A percentile compares a stretch with the other conserved stretches of the same genome.
phyloP scores from a whole-genome alignment of 1,139 yeast genomes.

The Geotrichum bryndzae region DNA sequence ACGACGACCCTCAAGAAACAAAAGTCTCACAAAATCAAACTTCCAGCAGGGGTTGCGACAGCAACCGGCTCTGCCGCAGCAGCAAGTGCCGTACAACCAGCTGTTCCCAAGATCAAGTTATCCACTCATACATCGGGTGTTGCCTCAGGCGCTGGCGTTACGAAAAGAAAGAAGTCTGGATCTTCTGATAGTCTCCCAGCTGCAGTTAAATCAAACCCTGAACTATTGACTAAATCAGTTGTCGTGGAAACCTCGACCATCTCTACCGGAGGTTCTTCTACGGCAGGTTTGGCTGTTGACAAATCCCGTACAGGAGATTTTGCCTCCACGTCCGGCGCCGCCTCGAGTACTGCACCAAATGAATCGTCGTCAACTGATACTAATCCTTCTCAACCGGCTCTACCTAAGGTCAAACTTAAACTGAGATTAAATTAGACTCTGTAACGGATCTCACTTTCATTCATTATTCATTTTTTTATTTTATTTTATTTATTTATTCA shows the following conservation, averaged over 20 bases:
- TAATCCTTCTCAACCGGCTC: not conserved
- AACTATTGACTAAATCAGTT: not conserved
- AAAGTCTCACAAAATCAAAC: conserved; percentile 1
- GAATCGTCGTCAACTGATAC: not conserved
- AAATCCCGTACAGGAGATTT: not conserved
- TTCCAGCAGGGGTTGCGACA: not conserved
- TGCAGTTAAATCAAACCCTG: not conserved
- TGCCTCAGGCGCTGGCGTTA: not conserved
- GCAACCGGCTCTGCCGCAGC: not conserved
- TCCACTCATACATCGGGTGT: not conserved
- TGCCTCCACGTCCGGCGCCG: not conserved
- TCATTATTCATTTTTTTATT: not conserved
- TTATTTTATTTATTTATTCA: not conserved
- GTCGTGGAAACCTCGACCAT: not conserved
- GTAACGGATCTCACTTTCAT: no score
- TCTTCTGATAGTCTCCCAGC: not conserved
- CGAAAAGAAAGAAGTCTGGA: not conserved
- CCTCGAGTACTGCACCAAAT: not conserved
- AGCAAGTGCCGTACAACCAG: not conserved
- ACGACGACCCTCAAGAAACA: not conserved
- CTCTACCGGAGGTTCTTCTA: conserved; percentile 4
- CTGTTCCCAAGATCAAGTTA: conserved; percentile 1
- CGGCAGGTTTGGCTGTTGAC: conserved; percentile 2
- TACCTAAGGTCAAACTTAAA: conserved; percentile 31
- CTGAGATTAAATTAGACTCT: conserved; percentile 19